phyloP scores from a whole-genome alignment of 2,329 filamentous ascomycete species.

The Bipolaris sorokiniana region DNA sequence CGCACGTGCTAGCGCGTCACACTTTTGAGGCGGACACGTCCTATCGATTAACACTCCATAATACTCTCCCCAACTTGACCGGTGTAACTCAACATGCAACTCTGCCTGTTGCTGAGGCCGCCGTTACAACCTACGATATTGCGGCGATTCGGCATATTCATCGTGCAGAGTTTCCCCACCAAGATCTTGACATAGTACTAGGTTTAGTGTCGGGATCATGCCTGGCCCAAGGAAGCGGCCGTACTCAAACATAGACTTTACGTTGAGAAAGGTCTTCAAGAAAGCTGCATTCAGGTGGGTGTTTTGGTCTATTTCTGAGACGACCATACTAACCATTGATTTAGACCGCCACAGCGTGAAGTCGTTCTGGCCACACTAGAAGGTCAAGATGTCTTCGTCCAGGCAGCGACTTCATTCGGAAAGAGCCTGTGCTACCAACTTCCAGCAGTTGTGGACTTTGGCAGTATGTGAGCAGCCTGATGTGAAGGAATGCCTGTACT shows the following conservation, averaged over 20 bases:
- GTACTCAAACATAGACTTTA: conserved; percentile 71
- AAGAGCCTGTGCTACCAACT: conserved; percentile 94
- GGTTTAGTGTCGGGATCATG: conserved; percentile 31
- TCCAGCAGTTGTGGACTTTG: conserved; percentile 84
- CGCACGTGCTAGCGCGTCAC: conserved; percentile 32
- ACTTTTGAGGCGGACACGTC: conserved; percentile 17
- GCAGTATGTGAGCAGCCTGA: conserved; percentile 65
- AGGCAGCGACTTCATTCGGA: conserved; percentile 88
- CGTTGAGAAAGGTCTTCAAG: conserved; percentile 73
- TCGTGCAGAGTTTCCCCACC: not conserved
- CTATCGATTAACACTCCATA: not conserved
- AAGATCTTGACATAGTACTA: not conserved
- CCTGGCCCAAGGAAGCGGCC: conserved; percentile 37
- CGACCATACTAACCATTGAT: conserved; percentile 7
- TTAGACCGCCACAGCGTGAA: conserved; percentile 81
- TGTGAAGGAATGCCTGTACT: conserved; percentile 10
- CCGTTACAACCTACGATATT: not conserved
- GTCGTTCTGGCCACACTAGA: conserved; percentile 82
- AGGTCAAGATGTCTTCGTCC: conserved; percentile 89
- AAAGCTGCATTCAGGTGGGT: conserved; percentile 73
- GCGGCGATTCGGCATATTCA: not conserved
- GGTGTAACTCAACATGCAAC: conserved; percentile 7
- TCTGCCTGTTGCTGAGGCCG: not conserved
- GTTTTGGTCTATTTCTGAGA: not conserved
- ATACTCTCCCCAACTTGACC: not conserved